These are phyloP conservation scores for Verbena officinalis DNA, from an alignment of 257 asterid species.

Conservation along the genomic window DNA sequence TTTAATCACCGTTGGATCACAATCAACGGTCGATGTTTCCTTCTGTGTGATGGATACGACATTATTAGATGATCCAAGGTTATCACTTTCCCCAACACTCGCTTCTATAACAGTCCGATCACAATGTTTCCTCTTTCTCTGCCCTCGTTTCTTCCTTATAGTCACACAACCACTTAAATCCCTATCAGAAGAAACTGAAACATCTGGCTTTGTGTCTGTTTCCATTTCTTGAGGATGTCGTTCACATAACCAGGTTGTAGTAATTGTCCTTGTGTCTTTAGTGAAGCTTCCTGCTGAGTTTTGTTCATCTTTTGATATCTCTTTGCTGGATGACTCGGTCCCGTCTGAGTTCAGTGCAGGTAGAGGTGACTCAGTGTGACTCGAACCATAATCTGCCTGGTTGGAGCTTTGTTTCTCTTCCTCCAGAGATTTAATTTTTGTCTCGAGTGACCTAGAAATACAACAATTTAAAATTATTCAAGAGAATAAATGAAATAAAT, in stretches of 20 bases:
- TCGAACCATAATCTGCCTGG: conserved; percentile 40
- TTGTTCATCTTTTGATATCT: conserved; percentile 61
- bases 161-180: conserved; percentile 39
- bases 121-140: conserved; percentile 68
- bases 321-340: conserved; percentile 50
- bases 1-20: conserved; percentile 28
- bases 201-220: conserved; percentile 39
- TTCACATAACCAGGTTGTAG: conserved; percentile 44
- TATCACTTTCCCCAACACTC: conserved; percentile 64
- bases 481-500: not conserved
- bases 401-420: conserved; percentile 44
- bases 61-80: conserved; percentile 52
- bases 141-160: conserved; percentile 72
- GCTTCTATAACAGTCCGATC: conserved; percentile 53
- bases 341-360: conserved; percentile 55
- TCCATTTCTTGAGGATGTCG: conserved; percentile 38
- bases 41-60: conserved; percentile 46
- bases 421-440: conserved; percentile 59
- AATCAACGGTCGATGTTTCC: conserved; percentile 46
- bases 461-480: not conserved
- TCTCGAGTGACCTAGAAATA: conserved; percentile 70
- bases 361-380: conserved; percentile 52
- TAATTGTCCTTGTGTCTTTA: conserved; percentile 41
- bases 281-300: conserved; percentile 81
- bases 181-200: conserved; percentile 42